Percentiles rank a stretch among this genome's conserved stretches.
Conservation (phyloP, 306 rosid genomes). For the Medicago lupulina region DNA sequence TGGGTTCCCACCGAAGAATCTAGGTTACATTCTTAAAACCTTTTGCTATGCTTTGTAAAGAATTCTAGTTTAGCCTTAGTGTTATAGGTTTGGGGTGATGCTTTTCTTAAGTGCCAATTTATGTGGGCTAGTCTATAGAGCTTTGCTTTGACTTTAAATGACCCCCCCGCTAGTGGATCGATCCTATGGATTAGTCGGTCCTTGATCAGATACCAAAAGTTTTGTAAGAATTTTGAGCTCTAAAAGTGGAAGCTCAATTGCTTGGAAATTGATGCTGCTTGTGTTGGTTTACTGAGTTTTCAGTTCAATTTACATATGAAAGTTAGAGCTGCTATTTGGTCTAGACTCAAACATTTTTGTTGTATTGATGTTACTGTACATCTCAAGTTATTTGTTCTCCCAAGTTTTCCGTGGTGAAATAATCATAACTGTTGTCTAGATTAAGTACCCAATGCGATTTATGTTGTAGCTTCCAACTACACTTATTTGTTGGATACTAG, state of each 20-base stretch:
- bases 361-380: slow-evolving; percentile 16
- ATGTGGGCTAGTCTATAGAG: too few relatives aligned
- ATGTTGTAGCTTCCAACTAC: slow-evolving; percentile 3
- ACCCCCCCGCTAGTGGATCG: too few relatives aligned
- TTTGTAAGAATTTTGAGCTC: slow-evolving; percentile 1
- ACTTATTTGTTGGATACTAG: not conserved
- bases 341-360: not conserved
- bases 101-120: too few relatives aligned
- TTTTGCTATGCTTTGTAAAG: too few relatives aligned
- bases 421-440: slow-evolving; percentile 3
- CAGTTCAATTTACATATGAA: not conserved
- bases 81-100: too few relatives aligned
- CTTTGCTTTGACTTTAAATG: too few relatives aligned
- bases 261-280: too few relatives aligned
- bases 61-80: too few relatives aligned
- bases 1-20: slow-evolving; percentile 97
- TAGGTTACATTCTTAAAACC: slow-evolving; percentile 53
- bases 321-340: slow-evolving; percentile 5
- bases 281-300: not conserved
- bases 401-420: not conserved
- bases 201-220: too few relatives aligned
- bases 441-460: slow-evolving; percentile 3
- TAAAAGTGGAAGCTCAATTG: not conserved
- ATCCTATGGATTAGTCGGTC: too few relatives aligned
- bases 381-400: not conserved